These are phyloP conservation scores for Aspergillus sparsus DNA, from an alignment of 495 filamentous ascomycete species.

Conservation along the genomic window DNA sequence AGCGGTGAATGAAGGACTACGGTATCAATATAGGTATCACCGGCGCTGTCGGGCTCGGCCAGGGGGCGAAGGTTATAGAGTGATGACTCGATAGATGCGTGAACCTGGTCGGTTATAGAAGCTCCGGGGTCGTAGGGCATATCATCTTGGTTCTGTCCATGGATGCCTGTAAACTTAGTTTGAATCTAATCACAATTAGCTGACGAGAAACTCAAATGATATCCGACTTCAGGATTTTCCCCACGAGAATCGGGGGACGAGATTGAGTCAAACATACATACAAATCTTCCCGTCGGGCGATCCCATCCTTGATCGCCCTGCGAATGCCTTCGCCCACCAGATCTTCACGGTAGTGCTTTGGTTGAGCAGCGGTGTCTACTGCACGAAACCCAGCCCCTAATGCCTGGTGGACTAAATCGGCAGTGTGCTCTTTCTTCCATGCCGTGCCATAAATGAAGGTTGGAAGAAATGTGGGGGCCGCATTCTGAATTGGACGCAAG, in stretches of 20 bases:
- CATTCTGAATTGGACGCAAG: constrained; percentile 35
- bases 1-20: constrained; percentile 73
- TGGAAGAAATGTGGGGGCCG: constrained; percentile 41
- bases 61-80: constrained; percentile 60
- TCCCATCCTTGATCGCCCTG: constrained; percentile 56
- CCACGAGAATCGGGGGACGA: background rate
- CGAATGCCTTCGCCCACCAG: constrained; percentile 67
- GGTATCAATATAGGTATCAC: constrained; percentile 66
- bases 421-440: constrained; percentile 78
- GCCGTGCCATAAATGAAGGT: constrained; percentile 79
- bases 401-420: constrained; percentile 67
- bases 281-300: constrained; percentile 60
- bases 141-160: constrained; percentile 58
- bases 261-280: constrained; percentile 47
- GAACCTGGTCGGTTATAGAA: constrained; percentile 61
- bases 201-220: background rate
- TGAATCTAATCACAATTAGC: constrained; percentile 57
- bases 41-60: constrained; percentile 30
- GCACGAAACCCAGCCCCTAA: constrained; percentile 70
- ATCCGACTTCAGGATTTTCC: background rate
- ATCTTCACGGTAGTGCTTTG: constrained; percentile 74
- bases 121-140: constrained; percentile 59
- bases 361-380: constrained; percentile 79
- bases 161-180: constrained; percentile 73
- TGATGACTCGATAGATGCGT: constrained; percentile 64